Evolutionary conservation across 2,329 filamentous ascomycete genomes (phyloP).

Genomic region (Lithohypha guttulata): DNA sequence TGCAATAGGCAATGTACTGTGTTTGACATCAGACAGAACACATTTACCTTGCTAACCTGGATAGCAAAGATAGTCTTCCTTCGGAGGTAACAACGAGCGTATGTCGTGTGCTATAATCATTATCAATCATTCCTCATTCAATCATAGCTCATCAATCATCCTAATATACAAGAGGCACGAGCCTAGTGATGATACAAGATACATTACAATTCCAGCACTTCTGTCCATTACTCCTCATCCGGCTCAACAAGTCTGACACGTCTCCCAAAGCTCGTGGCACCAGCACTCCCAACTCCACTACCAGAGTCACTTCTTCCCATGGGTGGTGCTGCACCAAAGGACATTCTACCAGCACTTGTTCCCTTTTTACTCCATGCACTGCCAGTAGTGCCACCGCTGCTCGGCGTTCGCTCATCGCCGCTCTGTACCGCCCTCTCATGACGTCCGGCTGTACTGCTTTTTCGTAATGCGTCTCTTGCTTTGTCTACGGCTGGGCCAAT

Average conservation of each 20-base stretch:
- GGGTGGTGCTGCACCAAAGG: no score
- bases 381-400: background rate
- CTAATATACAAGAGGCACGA: background rate
- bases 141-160: slow-evolving; percentile 1
- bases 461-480: slow-evolving; percentile 33
- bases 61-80: no score
- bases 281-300: background rate
- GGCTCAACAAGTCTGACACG: slow-evolving; percentile 1
- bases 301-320: background rate
- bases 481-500: slow-evolving; percentile 38
- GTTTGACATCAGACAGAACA: no score
- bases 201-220: background rate
- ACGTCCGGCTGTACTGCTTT: slow-evolving; percentile 9
- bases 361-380: slow-evolving; percentile 5
- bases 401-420: slow-evolving; percentile 2
- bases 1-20: no score
- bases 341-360: background rate
- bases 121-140: no score
- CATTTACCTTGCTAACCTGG: no score
- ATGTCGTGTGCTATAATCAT: no score
- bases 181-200: background rate
- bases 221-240: slow-evolving; percentile 1
- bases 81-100: no score
- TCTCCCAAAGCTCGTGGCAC: slow-evolving; percentile 1
- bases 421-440: slow-evolving; percentile 2